These are phyloP conservation scores for Parasitella parasitica DNA, from an alignment of 371 early-diverging fungal genomes.

Conservation along the genomic window DNA sequence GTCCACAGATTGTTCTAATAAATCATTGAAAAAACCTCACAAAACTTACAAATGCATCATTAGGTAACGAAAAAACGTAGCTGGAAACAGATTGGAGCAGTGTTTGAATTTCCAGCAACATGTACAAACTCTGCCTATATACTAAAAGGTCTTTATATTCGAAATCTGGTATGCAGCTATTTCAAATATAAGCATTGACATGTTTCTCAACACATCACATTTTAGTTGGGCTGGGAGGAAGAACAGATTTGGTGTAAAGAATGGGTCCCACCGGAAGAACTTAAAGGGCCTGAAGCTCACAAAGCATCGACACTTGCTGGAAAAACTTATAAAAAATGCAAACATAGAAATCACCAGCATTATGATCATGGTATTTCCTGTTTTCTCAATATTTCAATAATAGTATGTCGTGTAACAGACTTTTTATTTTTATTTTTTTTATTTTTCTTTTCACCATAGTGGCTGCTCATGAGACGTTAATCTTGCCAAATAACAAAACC, in stretches of 20 bases:
- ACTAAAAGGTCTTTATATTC: slow-evolving; percentile 71
- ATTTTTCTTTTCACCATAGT: too few species aligned
- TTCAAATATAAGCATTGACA: neutral
- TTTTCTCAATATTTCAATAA: neutral
- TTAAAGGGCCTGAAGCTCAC: slow-evolving; percentile 42
- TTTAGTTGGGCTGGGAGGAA: slow-evolving; percentile 54
- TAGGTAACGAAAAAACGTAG: slow-evolving; percentile 73
- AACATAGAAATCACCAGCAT: slow-evolving; percentile 15
- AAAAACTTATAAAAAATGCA: slow-evolving; percentile 35
- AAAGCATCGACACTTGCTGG: slow-evolving; percentile 46
- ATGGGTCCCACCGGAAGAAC: slow-evolving; percentile 48
- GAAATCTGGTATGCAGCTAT: slow-evolving; percentile 47
- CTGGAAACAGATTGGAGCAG: slow-evolving; percentile 72
- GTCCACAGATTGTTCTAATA: neutral
- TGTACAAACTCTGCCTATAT: slow-evolving; percentile 85
- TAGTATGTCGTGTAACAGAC: neutral
- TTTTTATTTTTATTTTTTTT: too few species aligned
- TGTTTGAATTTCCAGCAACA: slow-evolving; percentile 76
- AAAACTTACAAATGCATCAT: neutral
- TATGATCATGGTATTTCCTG: neutral
- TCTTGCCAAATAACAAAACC: slow-evolving; percentile 1
- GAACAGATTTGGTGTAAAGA: slow-evolving; percentile 45
- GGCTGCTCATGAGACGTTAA: slow-evolving; percentile 2
- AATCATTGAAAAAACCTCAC: too few species aligned
- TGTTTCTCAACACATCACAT: neutral